These are phyloP conservation scores for Chenopodium berlandieri DNA, from an alignment of 148 eudicot species.

Conservation along the genomic window DNA sequence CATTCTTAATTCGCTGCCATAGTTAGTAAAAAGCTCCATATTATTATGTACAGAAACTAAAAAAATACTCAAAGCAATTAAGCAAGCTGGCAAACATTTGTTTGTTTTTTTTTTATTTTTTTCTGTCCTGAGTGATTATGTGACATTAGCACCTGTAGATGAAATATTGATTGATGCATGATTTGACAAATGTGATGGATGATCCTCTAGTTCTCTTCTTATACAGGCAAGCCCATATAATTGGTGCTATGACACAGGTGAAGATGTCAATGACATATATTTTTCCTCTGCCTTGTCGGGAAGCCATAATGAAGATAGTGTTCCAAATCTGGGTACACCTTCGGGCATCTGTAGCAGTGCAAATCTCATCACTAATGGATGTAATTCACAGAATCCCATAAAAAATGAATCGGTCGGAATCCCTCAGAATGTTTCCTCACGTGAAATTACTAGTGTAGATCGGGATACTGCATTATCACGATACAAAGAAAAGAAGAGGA, in stretches of 20 bases:
- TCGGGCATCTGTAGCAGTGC: constrained; percentile 35
- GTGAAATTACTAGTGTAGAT: constrained; percentile 55
- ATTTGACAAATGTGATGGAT: constrained; percentile 7
- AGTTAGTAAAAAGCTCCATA: neutral
- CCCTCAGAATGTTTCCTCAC: constrained; percentile 37
- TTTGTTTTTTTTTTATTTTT: neutral
- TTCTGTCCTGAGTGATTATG: neutral
- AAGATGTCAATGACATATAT: constrained; percentile 34
- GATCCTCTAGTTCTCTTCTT: neutral
- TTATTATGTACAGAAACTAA: neutral
- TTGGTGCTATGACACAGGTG: constrained; percentile 32
- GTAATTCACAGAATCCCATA: constrained; percentile 23
- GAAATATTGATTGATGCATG: neutral
- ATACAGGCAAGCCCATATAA: constrained; percentile 46
- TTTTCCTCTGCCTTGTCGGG: constrained; percentile 34
- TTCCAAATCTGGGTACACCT: constrained; percentile 49
- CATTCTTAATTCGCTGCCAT: neutral
- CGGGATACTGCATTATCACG: constrained; percentile 71
- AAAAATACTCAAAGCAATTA: neutral
- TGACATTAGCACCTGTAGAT: neutral
- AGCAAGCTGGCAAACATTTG: neutral
- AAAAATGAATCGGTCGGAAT: constrained; percentile 28
- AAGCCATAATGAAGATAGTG: constrained; percentile 44
- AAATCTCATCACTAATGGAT: constrained; percentile 33
- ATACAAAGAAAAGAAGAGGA: constrained; percentile 86